These are phyloP conservation scores for Phyllosticta citrichinensis DNA, from an alignment of 2,329 filamentous ascomycete genomes.

Conservation along the genomic window DNA sequence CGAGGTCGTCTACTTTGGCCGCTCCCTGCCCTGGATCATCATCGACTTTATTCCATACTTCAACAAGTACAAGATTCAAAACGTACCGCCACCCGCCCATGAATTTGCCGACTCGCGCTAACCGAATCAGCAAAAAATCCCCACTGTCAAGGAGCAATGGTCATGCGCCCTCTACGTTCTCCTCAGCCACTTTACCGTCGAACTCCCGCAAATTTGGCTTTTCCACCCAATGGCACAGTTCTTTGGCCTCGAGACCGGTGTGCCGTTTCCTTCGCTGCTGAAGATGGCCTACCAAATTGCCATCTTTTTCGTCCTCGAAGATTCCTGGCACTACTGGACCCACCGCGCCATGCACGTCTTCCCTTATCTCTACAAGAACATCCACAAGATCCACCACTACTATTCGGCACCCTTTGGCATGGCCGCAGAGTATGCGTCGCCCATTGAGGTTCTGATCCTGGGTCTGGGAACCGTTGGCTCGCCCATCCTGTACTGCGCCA, in stretches of 20 bases:
- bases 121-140: constrained; percentile 59
- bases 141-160: constrained; percentile 88
- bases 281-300: constrained; percentile 88
- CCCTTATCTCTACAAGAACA: constrained; percentile 75
- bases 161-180: constrained; percentile 88
- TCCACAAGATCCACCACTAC: constrained; percentile 99
- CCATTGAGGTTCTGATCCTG: constrained; percentile 92
- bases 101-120: background rate
- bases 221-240: constrained; percentile 95
- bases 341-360: constrained; percentile 91
- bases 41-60: constrained; percentile 82
- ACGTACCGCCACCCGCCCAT: constrained; percentile 42
- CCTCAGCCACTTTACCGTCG: constrained; percentile 92
- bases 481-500: constrained; percentile 71
- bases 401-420: constrained; percentile 96
- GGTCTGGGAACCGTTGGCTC: constrained; percentile 75
- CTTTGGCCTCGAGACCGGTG: constrained; percentile 76
- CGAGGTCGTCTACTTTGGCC: constrained; percentile 89
- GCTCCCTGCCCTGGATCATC: constrained; percentile 82
- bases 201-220: constrained; percentile 96
- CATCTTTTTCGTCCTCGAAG: constrained; percentile 91
- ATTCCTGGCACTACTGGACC: constrained; percentile 97
- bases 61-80: constrained; percentile 90
- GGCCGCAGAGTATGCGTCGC: constrained; percentile 93
- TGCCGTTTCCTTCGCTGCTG: constrained; percentile 76